phyloP scores from a whole-genome alignment of 495 filamentous ascomycete species.

The Thermochaetoides thermophila region DNA sequence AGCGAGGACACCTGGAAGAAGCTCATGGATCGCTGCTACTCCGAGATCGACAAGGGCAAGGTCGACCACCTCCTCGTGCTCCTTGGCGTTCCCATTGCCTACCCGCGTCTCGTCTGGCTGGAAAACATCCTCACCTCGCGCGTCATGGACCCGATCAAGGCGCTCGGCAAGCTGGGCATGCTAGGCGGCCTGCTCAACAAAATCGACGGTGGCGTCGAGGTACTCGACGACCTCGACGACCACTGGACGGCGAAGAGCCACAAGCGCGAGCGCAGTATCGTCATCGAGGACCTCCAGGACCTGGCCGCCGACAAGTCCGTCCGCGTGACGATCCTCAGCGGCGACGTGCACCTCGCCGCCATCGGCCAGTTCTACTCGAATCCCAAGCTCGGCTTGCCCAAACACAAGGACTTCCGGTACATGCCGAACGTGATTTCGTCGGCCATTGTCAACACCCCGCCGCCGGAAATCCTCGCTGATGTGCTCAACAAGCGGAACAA shows the following conservation, averaged over 20 bases:
- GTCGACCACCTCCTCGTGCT: constrained; percentile 82
- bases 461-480: constrained; percentile 78
- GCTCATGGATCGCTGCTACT: constrained; percentile 69
- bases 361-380: constrained; percentile 93
- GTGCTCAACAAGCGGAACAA: constrained; percentile 88
- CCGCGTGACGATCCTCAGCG: constrained; percentile 81
- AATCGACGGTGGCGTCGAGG: constrained; percentile 84
- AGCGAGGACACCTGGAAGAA: constrained; percentile 65
- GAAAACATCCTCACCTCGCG: constrained; percentile 71
- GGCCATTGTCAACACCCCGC: constrained; percentile 79
- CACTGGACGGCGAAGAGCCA: constrained; percentile 96
- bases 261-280: constrained; percentile 71
- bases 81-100: constrained; percentile 77
- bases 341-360: constrained; percentile 87
- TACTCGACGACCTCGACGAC: constrained; percentile 83
- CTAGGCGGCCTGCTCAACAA: constrained; percentile 71
- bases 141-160: constrained; percentile 74
- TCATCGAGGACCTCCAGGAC: constrained; percentile 81
- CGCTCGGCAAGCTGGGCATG: constrained; percentile 66
- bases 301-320: constrained; percentile 82
- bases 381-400: constrained; percentile 58
- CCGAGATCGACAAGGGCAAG: constrained; percentile 67
- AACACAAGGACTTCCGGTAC: constrained; percentile 85
- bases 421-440: constrained; percentile 87
- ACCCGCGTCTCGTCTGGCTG: constrained; percentile 69